phyloP scores from a whole-genome alignment of 257 asterid species.

The Rubia yunnanensis region DNA sequence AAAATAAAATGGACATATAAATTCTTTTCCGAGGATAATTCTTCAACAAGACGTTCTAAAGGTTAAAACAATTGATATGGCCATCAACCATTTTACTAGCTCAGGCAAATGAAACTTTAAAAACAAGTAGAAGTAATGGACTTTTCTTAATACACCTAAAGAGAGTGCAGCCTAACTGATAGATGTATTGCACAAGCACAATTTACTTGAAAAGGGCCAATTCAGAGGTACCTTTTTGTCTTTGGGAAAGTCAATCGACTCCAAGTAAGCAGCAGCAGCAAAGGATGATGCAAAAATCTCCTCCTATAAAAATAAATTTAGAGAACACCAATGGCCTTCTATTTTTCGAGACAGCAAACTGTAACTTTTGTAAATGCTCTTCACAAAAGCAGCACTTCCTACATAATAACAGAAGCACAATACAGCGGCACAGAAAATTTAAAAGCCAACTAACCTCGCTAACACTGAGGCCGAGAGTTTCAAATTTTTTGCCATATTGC shows the following conservation, averaged over 20 bases:
- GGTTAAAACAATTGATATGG: too few relatives aligned
- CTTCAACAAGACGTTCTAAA: background rate
- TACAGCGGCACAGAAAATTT: constrained; percentile 1
- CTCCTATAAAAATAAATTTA: constrained; percentile 48
- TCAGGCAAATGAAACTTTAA: constrained; percentile 5
- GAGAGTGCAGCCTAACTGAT: background rate
- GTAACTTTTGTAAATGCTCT: background rate
- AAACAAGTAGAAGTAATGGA: background rate
- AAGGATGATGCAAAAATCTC: constrained; percentile 97
- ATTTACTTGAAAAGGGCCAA: background rate
- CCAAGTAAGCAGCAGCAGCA: constrained; percentile 98
- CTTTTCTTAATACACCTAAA: background rate
- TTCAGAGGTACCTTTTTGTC: constrained; percentile 67
- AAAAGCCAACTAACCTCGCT: constrained; percentile 49
- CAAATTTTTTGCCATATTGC: constrained; percentile 92
- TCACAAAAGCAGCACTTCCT: background rate
- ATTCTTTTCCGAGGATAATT: background rate
- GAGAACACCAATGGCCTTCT: background rate
- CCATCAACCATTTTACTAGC: background rate
- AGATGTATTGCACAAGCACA: background rate
- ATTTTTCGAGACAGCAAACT: background rate
- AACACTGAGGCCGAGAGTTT: constrained; percentile 83
- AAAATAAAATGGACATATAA: background rate
- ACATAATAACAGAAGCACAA: background rate
- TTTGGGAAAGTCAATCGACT: constrained; percentile 88